Percentiles rank a stretch among this genome's conserved stretches.
These are phyloP conservation scores for Tilletia setariae DNA, from an alignment of 1,284 basidiomycete genomes.

Conservation along the genomic window DNA sequence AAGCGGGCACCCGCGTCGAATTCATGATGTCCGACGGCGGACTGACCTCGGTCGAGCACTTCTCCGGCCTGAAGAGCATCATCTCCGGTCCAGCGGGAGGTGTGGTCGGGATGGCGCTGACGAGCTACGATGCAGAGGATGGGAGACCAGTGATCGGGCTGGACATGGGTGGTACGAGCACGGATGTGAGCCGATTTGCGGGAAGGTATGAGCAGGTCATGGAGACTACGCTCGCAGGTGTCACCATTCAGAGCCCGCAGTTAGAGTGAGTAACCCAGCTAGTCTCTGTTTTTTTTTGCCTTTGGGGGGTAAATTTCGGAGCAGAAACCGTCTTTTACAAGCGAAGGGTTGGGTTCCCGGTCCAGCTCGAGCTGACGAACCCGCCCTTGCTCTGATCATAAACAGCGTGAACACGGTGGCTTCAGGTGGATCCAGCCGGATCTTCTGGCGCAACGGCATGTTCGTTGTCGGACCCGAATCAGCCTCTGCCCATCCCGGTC, in stretches of 20 bases:
- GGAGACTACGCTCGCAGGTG: constrained; percentile 85
- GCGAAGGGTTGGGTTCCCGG: neutral
- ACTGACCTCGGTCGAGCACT: constrained; percentile 76
- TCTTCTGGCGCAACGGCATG: constrained; percentile 52
- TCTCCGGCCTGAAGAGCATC: constrained; percentile 82
- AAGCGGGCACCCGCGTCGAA: constrained; percentile 49
- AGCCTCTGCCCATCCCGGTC: constrained; percentile 51
- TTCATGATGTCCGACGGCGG: constrained; percentile 63
- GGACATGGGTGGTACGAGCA: constrained; percentile 69
- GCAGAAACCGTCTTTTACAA: neutral
- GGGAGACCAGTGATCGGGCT: constrained; percentile 66
- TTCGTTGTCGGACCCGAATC: constrained; percentile 51
- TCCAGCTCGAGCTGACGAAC: no score
- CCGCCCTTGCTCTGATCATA: neutral
- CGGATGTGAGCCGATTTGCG: constrained; percentile 82
- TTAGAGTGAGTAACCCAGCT: constrained; percentile 37
- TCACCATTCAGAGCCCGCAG: constrained; percentile 82
- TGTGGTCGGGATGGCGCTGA: constrained; percentile 80
- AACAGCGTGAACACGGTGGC: constrained; percentile 50
- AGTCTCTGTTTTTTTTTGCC: neutral
- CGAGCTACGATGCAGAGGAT: constrained; percentile 70
- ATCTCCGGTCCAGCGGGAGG: constrained; percentile 83
- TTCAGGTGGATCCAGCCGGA: constrained; percentile 44
- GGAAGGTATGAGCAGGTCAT: constrained; percentile 82
- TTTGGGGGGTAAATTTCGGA: no score